These are phyloP conservation scores for Fusarium annulatum DNA, from an alignment of 2,329 filamentous ascomycete genomes.

Conservation along the genomic window DNA sequence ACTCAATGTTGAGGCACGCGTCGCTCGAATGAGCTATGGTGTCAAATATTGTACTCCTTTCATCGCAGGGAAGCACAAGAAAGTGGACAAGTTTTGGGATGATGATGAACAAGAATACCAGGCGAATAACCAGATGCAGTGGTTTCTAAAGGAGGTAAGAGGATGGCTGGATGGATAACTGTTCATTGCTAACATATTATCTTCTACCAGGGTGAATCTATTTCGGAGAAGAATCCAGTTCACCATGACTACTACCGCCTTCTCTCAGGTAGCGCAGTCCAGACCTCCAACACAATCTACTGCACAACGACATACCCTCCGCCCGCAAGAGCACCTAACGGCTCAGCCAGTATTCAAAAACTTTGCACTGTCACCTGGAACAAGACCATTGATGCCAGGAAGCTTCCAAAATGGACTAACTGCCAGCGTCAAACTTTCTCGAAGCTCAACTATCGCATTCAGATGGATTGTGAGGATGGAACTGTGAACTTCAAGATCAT, in stretches of 20 bases:
- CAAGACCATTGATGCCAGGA: rapidly evolving
- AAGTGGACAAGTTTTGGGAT: no score
- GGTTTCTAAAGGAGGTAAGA: no score
- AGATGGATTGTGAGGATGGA: constrained; percentile 39
- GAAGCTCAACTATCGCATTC: background rate
- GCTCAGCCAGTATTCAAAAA: background rate
- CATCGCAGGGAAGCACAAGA: no score
- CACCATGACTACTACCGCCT: background rate
- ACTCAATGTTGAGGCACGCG: no score
- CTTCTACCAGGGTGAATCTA: no score
- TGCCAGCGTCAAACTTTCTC: background rate
- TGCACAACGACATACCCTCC: background rate
- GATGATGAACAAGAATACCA: no score
- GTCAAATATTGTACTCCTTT: no score
- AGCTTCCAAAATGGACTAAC: constrained; percentile 30
- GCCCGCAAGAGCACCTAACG: background rate
- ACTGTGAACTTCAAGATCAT: constrained; percentile 38
- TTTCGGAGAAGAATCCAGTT: no score
- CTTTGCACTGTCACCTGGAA: constrained; percentile 40
- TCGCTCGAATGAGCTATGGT: no score
- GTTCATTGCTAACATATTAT: no score
- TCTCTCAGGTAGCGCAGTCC: rapidly evolving
- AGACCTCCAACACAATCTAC: rapidly evolving
- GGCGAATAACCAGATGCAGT: no score
- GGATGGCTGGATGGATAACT: no score